A percentile compares a stretch with the other conserved stretches of the same genome.
These are phyloP conservation scores for Fusarium illudens DNA, from an alignment of 2,329 filamentous ascomycete genomes.

Conservation along the genomic window DNA sequence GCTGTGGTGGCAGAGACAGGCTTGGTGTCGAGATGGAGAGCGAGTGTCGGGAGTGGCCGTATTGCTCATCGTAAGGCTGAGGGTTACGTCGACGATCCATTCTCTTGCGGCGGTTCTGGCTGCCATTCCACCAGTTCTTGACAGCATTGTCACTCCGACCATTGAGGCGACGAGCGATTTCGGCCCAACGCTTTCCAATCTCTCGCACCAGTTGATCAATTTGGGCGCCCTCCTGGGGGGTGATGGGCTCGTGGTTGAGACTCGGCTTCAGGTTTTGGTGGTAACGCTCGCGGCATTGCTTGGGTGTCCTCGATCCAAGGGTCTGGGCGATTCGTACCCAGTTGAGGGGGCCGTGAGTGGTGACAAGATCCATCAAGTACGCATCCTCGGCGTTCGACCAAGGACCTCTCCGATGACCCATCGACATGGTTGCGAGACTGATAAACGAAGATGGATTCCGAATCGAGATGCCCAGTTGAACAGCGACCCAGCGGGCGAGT, in stretches of 20 bases:
- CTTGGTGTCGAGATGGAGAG: constrained; percentile 42
- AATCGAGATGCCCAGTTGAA: background rate
- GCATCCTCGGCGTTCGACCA: constrained; percentile 84
- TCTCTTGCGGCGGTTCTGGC: constrained; percentile 80
- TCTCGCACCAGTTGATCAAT: constrained; percentile 81
- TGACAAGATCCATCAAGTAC: constrained; percentile 74
- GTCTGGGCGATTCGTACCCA: constrained; percentile 87
- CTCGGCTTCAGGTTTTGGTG: constrained; percentile 89
- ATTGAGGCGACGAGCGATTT: constrained; percentile 83
- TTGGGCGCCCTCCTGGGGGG: constrained; percentile 71
- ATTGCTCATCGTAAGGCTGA: constrained; percentile 36
- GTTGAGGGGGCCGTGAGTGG: constrained; percentile 78
- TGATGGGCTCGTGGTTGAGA: constrained; percentile 78
- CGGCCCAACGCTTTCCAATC: constrained; percentile 90
- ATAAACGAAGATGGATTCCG: background rate
- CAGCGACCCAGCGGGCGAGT: background rate
- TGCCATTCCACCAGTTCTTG: constrained; percentile 98
- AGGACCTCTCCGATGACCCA: constrained; percentile 67
- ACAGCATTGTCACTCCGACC: constrained; percentile 94
- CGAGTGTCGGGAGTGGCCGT: constrained; percentile 38
- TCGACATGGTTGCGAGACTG: constrained; percentile 24
- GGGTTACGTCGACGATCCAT: constrained; percentile 51
- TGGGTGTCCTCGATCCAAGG: constrained; percentile 81
- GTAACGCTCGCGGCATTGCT: constrained; percentile 94
- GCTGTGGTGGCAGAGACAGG: constrained; percentile 23